Evolutionary conservation across 345 rosid species (phyloP), one percentile per base, ranked within the genome.

Genomic region (Lagerstroemia speciosa): DNA sequence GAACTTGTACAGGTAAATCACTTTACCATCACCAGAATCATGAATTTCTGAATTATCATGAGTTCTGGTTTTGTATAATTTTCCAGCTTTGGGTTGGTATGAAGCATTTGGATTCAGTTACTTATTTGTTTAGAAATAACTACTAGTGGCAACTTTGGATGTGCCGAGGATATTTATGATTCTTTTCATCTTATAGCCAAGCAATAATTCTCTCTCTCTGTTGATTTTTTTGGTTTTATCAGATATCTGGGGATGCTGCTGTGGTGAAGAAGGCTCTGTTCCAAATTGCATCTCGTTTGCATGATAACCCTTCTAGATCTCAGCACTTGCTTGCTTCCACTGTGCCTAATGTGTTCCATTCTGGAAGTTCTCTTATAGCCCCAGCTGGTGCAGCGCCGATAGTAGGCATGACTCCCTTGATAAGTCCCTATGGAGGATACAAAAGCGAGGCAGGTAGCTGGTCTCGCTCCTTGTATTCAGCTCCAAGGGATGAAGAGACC

Each of bases 1-100:
- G 97, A 92, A 78, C 99, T 95, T 78, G 87, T 95, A 66, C 98
- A 90, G 96, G 98, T 92, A 78, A 67, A 48, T 64, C 29, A n/a
- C 36, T 58, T 38, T 69, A 6, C 15, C 26, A 14, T 24, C 8
- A 19, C 46, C 24, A 26, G 43, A 34, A 19, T 9, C 0, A 24
- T 34, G 26, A 10, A 36, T 34, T 1, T 36, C 27, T 64, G 36
- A 50, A 53, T 33, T 55, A 34, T n/a, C 31, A n/a, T 38, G 63
- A 16, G n/a, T 15, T 32, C 16, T 9, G 29, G 15, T 12, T 11
- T 3, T 58, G 19, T 58, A 27, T 10, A 30, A n/a, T 27, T 27
- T 14, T 26, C 29, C 19, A n/a, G 19, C 43, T 3, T 24, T 15
- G 8, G 6, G 17, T 68, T 33, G 62, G 53, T 53, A 17, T 68